These are phyloP conservation scores for Trichophyton schoenleinii DNA, from an alignment of 2,329 filamentous ascomycete genomes.

Conservation along the genomic window DNA sequence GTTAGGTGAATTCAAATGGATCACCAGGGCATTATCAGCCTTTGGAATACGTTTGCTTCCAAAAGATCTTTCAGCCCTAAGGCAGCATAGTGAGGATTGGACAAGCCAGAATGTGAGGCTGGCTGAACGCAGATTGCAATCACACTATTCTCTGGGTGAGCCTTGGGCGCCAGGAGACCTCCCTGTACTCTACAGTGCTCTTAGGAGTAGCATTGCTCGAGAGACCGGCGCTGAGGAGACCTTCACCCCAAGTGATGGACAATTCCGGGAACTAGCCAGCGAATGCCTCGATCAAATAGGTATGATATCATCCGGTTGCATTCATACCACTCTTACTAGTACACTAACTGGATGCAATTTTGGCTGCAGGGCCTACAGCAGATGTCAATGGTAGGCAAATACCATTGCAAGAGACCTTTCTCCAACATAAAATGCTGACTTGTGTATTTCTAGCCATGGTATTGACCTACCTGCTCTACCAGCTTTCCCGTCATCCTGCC, in stretches of 20 bases:
- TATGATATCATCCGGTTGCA: neutral
- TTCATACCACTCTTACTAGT: neutral
- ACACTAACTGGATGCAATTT: neutral
- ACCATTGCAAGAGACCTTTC: neutral
- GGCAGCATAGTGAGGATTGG: neutral
- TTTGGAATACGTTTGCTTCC: neutral
- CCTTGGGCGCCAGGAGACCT: neutral
- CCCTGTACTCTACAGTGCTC: neutral
- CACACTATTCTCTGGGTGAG: neutral
- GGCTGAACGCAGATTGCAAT: neutral
- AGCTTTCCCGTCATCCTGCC: conserved; percentile 8
- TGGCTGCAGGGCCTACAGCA: neutral
- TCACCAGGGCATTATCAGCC: neutral
- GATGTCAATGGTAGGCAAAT: neutral
- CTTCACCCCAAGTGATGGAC: neutral
- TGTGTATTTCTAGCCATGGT: conserved; percentile 14
- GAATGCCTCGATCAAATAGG: neutral
- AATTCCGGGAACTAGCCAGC: neutral
- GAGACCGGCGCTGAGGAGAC: neutral
- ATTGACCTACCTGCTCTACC: conserved; percentile 8
- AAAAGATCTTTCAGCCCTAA: neutral
- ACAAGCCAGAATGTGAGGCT: neutral
- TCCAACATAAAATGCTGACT: neutral
- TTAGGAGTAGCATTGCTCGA: neutral
- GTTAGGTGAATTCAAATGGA: neutral